Percentiles rank a stretch among this genome's conserved stretches.
phyloP scores from a whole-genome alignment of 768 basidiomycete species.

The Mycena leptocephala region DNA sequence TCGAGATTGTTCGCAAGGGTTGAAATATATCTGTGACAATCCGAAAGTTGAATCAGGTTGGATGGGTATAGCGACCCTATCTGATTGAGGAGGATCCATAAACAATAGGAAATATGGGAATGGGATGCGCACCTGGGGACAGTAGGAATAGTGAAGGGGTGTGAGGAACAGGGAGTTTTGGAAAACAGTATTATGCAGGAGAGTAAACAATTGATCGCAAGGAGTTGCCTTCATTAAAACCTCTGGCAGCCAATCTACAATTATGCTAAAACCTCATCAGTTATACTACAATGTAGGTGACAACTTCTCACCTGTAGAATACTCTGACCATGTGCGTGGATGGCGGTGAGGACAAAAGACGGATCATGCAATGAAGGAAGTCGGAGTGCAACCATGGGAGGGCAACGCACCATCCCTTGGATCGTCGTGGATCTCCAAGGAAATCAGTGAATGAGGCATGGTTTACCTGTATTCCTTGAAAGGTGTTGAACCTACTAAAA shows the following conservation, averaged over 20 bases:
- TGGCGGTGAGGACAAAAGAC: background rate
- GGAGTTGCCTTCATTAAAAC: constrained; percentile 3
- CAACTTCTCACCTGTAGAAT: no score
- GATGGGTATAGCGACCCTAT: background rate
- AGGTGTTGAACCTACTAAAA: background rate
- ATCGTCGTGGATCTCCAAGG: constrained; percentile 6
- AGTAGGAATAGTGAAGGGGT: no score
- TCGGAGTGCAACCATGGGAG: background rate
- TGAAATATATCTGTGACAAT: background rate
- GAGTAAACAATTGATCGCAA: background rate
- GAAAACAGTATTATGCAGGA: background rate
- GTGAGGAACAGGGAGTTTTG: constrained; percentile 1
- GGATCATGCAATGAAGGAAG: background rate
- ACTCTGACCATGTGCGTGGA: no score
- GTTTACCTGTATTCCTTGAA: background rate
- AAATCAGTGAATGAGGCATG: constrained; percentile 8
- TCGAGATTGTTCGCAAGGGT: background rate
- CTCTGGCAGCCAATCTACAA: background rate
- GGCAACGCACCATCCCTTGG: background rate
- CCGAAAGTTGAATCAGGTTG: constrained; percentile 1
- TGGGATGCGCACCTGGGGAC: no score
- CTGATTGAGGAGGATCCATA: background rate
- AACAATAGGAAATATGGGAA: no score
- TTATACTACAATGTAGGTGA: background rate
- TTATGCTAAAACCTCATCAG: background rate